Percentiles rank a stretch among this genome's conserved stretches.
Conservation (phyloP, 495 filamentous ascomycete genomes). For the Xylaria grammica region DNA sequence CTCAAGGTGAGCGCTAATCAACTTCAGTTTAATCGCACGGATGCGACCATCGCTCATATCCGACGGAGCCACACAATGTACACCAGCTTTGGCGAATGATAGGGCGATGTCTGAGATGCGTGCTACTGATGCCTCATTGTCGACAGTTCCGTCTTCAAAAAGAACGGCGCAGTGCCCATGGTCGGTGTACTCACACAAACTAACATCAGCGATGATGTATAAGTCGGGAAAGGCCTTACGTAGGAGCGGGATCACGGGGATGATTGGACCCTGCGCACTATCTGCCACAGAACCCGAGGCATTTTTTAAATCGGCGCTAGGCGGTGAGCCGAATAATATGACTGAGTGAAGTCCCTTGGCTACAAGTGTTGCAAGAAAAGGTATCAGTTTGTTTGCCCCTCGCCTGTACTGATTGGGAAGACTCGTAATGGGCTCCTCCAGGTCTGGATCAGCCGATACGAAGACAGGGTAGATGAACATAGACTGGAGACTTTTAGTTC, state of each 20-base stretch:
- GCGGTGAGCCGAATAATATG: conserved; percentile 81
- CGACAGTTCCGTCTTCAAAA: conserved; percentile 75
- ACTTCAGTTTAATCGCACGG: conserved; percentile 79
- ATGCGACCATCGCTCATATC: conserved; percentile 90
- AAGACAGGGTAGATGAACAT: conserved; percentile 89
- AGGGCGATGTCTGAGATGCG: conserved; percentile 79
- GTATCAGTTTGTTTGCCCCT: conserved; percentile 73
- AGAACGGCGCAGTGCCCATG: conserved; percentile 88
- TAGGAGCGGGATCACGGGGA: conserved; percentile 72
- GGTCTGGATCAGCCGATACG: conserved; percentile 78
- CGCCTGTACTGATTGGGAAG: conserved; percentile 77
- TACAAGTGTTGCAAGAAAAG: conserved; percentile 73
- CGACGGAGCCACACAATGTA: conserved; percentile 81
- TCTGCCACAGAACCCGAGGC: conserved; percentile 78
- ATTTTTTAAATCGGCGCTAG: conserved; percentile 71
- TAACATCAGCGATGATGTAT: conserved; percentile 79
- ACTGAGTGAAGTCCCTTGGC: conserved; percentile 76
- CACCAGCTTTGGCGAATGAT: conserved; percentile 78
- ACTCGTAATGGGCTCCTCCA: conserved; percentile 76
- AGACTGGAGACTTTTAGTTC: conserved; percentile 52
- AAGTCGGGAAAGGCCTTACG: conserved; percentile 71
- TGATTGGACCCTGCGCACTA: conserved; percentile 79
- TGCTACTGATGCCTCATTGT: conserved; percentile 77
- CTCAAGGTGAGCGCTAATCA: conserved; percentile 75
- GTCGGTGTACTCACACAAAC: conserved; percentile 85